These are phyloP conservation scores for Dryadomyces quercus-mongolicae DNA, from an alignment of 2,329 filamentous ascomycete genomes.

Conservation along the genomic window DNA sequence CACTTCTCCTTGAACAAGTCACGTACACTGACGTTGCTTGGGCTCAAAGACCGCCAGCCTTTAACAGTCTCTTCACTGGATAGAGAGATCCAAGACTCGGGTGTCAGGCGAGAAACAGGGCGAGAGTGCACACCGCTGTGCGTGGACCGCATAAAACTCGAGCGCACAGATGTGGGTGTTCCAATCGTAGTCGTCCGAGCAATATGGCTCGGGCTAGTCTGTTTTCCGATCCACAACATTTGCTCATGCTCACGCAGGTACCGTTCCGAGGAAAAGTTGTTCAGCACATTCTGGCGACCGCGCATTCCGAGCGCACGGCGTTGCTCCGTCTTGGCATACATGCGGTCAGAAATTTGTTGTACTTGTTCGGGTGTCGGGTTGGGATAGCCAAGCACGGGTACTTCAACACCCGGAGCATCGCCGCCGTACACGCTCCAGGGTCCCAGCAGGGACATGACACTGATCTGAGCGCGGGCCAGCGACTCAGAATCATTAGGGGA, in stretches of 20 bases:
- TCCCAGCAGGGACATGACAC: conserved; percentile 47
- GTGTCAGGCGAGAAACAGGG: not conserved
- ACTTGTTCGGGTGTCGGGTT: conserved; percentile 33
- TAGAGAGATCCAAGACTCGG: conserved; percentile 5
- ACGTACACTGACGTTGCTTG: conserved; percentile 1
- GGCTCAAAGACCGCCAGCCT: not conserved
- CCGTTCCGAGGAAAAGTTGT: conserved; percentile 40
- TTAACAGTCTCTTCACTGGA: conserved; percentile 1
- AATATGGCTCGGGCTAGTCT: not conserved
- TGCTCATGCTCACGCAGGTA: conserved; percentile 47
- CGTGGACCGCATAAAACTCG: not conserved
- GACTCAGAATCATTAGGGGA: conserved; percentile 50
- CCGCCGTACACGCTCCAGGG: conserved; percentile 48
- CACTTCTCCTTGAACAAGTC: conserved; percentile 3
- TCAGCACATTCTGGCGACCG: conserved; percentile 39
- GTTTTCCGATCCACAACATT: conserved; percentile 28
- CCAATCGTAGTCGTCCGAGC: not conserved
- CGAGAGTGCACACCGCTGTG: not conserved
- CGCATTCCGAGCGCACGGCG: conserved; percentile 42
- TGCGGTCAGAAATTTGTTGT: conserved; percentile 38
- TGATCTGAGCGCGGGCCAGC: conserved; percentile 49
- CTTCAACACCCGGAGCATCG: conserved; percentile 28
- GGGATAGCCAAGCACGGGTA: conserved; percentile 13
- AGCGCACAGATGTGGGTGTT: not conserved
- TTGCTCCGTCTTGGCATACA: conserved; percentile 47